Evolutionary conservation across 495 filamentous ascomycete genomes (phyloP).

Genomic region (Barbatosphaeria neglecta): DNA sequence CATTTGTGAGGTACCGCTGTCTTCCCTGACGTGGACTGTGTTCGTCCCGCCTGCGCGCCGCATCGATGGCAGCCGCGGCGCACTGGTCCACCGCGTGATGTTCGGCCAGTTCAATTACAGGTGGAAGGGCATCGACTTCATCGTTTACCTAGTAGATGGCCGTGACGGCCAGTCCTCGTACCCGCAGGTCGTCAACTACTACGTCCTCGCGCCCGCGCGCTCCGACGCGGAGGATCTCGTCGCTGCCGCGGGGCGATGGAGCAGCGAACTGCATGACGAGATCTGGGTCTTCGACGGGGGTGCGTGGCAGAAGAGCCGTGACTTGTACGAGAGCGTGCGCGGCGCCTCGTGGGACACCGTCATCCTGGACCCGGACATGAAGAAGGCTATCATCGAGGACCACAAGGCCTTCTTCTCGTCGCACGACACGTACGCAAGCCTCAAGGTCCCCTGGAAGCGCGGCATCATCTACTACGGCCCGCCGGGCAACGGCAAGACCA

Average conservation of each 20-base stretch:
- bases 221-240: slow-evolving; percentile 39
- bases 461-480: slow-evolving; percentile 49
- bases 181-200: slow-evolving; percentile 26
- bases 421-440: slow-evolving; percentile 37
- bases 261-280: slow-evolving; percentile 42
- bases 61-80: slow-evolving; percentile 33
- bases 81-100: slow-evolving; percentile 24
- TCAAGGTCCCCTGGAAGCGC: slow-evolving; percentile 46
- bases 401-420: slow-evolving; percentile 49
- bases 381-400: slow-evolving; percentile 46
- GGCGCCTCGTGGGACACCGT: slow-evolving; percentile 51
- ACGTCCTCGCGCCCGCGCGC: slow-evolving; percentile 33
- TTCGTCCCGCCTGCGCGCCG: slow-evolving; percentile 41
- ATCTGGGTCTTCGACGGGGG: slow-evolving; percentile 54
- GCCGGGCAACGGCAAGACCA: slow-evolving; percentile 58
- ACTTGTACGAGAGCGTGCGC: slow-evolving; percentile 45
- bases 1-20: slow-evolving; percentile 6
- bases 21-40: slow-evolving; percentile 25
- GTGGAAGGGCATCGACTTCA: slow-evolving; percentile 36
- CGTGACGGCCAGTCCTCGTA: slow-evolving; percentile 27
- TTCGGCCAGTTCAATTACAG: slow-evolving; percentile 45
- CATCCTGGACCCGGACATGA: slow-evolving; percentile 52
- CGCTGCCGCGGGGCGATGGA: slow-evolving; percentile 36
- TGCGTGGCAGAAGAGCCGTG: slow-evolving; percentile 46
- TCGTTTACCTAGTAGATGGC: slow-evolving; percentile 42